A percentile compares a stretch with the other conserved stretches of the same genome.
These are phyloP conservation scores for Urochloa ruziziensis DNA, from an alignment of 176 grass and related monocot genomes.

Conservation along the genomic window DNA sequence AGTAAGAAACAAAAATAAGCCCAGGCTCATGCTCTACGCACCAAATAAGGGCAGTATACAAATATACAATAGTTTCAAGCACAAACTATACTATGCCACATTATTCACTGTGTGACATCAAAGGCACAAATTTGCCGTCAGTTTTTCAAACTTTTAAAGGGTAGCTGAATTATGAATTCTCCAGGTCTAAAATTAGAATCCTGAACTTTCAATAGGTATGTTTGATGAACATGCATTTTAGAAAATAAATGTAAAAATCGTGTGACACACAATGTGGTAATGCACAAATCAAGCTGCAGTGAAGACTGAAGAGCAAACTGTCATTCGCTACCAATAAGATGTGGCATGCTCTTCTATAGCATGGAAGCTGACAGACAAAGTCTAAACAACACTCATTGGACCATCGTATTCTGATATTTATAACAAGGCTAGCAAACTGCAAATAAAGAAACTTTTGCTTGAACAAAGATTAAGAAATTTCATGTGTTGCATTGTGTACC, in stretches of 20 bases:
- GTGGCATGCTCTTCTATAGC: not conserved
- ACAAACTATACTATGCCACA: not conserved
- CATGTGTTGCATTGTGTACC: not conserved
- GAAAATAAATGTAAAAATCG: not conserved
- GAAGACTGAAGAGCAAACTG: too few species aligned
- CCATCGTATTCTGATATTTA: not conserved
- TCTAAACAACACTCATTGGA: not conserved
- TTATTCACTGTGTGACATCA: not conserved
- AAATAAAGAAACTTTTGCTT: not conserved
- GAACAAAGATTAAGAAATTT: not conserved
- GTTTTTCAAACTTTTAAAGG: not conserved
- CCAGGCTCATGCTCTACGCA: not conserved
- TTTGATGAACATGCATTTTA: not conserved
- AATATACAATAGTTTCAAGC: not conserved
- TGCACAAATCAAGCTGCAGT: slow-evolving; percentile 1
- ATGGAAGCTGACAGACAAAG: not conserved
- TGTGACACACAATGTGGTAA: not conserved
- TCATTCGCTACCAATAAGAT: not conserved
- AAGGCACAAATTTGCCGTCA: not conserved
- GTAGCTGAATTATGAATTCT: not conserved
- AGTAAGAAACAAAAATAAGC: too few species aligned
- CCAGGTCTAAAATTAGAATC: not conserved
- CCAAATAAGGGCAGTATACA: not conserved
- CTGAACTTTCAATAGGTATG: not conserved
- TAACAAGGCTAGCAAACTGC: not conserved